Conservation (phyloP, 805 yeast genomes). For the Candida xiaguanensis region DNA sequence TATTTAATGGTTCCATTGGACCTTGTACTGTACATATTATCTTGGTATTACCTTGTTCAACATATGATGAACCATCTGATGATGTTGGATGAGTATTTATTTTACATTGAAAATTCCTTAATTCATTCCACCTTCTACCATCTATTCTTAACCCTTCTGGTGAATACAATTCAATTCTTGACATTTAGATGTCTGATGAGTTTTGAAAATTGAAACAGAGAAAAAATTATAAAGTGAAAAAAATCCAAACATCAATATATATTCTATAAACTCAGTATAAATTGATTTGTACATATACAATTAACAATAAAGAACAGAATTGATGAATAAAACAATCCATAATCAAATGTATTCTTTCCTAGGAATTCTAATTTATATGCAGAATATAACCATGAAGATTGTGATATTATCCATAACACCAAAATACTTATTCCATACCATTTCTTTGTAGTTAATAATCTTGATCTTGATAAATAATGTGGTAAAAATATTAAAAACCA, state of each 20-base stretch:
- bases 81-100: conserved; percentile 85
- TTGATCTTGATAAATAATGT: conserved; percentile 52
- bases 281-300: conserved; percentile 54
- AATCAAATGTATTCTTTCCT: conserved; percentile 62
- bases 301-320: conserved; percentile 58
- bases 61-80: conserved; percentile 88
- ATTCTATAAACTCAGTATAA: conserved; percentile 33
- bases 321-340: conserved; percentile 55
- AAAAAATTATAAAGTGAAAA: not conserved
- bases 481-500: conserved; percentile 92
- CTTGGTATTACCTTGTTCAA: conserved; percentile 90
- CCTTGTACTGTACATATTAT: conserved; percentile 84
- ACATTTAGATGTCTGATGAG: conserved; percentile 4
- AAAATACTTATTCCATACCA: conserved; percentile 40
- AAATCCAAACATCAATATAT: not conserved
- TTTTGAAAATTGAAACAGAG: not conserved
- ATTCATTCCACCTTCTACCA: conserved; percentile 94
- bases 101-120: conserved; percentile 74
- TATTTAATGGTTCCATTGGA: conserved; percentile 74
- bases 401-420: conserved; percentile 63
- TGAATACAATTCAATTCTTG: conserved; percentile 74
- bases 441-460: conserved; percentile 18
- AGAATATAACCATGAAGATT: conserved; percentile 72
- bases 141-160: conserved; percentile 93
- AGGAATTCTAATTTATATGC: conserved; percentile 81